Evolutionary conservation across 176 grass and related monocot genomes (phyloP).

Genomic region (Oryza longistaminata): DNA sequence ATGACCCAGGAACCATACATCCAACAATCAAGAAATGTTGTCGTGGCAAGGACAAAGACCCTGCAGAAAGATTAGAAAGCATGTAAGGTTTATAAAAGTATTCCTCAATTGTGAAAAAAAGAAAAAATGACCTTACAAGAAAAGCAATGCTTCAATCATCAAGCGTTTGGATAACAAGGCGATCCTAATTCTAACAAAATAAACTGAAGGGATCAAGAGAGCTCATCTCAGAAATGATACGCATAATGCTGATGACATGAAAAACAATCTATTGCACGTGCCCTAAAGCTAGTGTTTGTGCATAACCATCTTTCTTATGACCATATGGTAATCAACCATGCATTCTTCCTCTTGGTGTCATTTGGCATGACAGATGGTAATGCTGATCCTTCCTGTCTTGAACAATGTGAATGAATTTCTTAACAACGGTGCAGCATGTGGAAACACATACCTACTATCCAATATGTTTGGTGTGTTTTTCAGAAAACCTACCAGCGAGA

Average conservation of each 20-base stretch:
- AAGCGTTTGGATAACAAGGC: background rate
- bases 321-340: background rate
- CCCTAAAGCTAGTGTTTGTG: background rate
- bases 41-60: conserved; percentile 61
- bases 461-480: no score
- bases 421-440: no score
- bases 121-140: background rate
- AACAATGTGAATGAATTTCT: background rate
- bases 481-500: no score
- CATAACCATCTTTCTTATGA: no score
- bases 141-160: background rate
- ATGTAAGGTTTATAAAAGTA: conserved; percentile 1
- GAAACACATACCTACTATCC: no score
- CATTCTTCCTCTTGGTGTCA: background rate
- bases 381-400: background rate
- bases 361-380: background rate
- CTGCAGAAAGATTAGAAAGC: conserved; percentile 45
- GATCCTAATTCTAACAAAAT: no score
- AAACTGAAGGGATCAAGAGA: no score
- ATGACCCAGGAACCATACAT: conserved; percentile 75
- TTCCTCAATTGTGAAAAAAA: background rate
- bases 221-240: no score
- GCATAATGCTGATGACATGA: no score
- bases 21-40: conserved; percentile 72
- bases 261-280: background rate